phyloP scores from a whole-genome alignment of 1,284 basidiomycete genomes.

The Gymnopus androsaceus region DNA sequence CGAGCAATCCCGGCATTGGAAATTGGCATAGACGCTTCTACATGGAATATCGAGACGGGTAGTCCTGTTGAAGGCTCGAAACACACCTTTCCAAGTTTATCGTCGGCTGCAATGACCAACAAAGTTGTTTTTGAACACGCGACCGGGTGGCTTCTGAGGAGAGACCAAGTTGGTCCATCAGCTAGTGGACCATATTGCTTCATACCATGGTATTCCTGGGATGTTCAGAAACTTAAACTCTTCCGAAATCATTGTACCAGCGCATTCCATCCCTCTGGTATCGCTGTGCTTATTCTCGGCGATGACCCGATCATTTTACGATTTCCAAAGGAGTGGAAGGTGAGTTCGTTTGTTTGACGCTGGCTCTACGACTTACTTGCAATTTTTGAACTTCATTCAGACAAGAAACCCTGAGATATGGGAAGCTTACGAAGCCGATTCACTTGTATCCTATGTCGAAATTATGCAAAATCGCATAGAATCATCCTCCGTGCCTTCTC shows the following conservation, averaged over 20 bases:
- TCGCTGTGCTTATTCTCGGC: neutral
- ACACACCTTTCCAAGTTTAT: neutral
- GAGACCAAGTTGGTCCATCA: neutral
- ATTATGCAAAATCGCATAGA: too few species aligned
- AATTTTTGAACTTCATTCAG: neutral
- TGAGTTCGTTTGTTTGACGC: too few species aligned
- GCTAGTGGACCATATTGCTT: neutral
- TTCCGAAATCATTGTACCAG: neutral
- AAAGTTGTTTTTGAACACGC: neutral
- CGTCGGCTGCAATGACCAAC: neutral
- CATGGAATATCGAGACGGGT: neutral
- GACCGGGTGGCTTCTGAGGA: neutral
- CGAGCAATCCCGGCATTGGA: neutral
- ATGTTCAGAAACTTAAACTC: neutral
- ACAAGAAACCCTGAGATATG: neutral
- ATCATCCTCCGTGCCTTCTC: too few species aligned
- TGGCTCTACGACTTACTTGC: neutral
- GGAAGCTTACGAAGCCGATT: too few species aligned
- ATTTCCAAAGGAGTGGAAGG: neutral
- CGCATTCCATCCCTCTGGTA: neutral
- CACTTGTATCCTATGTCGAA: too few species aligned
- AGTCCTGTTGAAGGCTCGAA: neutral
- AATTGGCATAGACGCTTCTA: neutral
- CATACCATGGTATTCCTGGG: neutral
- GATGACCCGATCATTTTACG: neutral